phyloP scores from a whole-genome alignment of 768 basidiomycete genomes.

The Gymnopilus dilepis region DNA sequence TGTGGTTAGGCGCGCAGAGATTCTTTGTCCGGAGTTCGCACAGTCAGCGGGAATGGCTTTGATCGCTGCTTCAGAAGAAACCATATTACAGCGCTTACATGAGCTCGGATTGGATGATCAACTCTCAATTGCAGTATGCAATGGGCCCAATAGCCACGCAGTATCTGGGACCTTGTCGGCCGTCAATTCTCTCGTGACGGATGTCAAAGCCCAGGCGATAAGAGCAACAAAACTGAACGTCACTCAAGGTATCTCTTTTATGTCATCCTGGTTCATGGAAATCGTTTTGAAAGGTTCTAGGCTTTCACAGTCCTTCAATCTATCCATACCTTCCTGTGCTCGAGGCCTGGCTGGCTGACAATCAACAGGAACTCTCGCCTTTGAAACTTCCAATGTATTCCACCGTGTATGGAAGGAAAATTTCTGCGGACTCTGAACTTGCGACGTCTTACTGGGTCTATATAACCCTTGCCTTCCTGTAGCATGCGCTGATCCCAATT shows the following conservation, averaged over 20 bases:
- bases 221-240: constrained; percentile 29
- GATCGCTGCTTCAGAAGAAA: constrained; percentile 23
- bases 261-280: background rate
- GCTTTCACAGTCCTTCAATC: constrained; percentile 37
- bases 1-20: constrained; percentile 28
- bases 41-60: constrained; percentile 32
- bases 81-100: constrained; percentile 17
- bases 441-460: constrained; percentile 30
- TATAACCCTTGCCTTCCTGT: background rate
- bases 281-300: constrained; percentile 14
- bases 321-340: constrained; percentile 22
- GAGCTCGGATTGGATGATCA: constrained; percentile 18
- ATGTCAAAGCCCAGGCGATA: constrained; percentile 21
- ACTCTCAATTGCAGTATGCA: constrained; percentile 31
- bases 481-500: background rate
- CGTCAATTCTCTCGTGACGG: constrained; percentile 19
- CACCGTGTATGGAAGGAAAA: constrained; percentile 22
- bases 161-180: constrained; percentile 31
- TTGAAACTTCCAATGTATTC: constrained; percentile 30
- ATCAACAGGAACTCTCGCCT: constrained; percentile 6
- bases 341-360: constrained; percentile 24
- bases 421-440: constrained; percentile 17
- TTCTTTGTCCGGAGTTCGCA: constrained; percentile 21
- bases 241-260: constrained; percentile 29
- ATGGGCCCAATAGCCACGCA: constrained; percentile 26